Evolutionary conservation across 2,329 filamentous ascomycete species (phyloP).

Genomic region (Scedosporium apiospermum): DNA sequence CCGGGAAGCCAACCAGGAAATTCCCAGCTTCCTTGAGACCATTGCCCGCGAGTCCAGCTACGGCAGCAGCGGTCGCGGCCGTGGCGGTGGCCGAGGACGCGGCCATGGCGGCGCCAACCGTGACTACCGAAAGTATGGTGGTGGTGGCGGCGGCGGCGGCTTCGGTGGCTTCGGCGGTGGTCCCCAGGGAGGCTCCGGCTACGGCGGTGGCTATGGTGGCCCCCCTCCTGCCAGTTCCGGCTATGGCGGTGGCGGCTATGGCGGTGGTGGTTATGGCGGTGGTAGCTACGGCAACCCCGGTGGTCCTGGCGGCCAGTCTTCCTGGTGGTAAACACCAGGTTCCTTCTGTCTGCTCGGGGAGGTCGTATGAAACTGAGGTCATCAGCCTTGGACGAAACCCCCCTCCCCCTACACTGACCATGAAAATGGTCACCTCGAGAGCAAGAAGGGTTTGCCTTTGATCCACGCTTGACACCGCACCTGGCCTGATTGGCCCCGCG

Average conservation of each 20-base stretch:
- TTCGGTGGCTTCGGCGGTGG: conserved; percentile 32
- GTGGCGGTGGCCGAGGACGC: conserved; percentile 61
- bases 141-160: conserved; percentile 35
- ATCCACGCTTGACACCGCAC: too few species aligned
- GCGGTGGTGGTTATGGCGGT: conserved; percentile 33
- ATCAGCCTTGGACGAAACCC: not conserved
- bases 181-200: conserved; percentile 24
- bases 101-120: conserved; percentile 59
- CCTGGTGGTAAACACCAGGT: conserved; percentile 48
- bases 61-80: conserved; percentile 58
- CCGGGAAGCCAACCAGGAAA: conserved; percentile 97
- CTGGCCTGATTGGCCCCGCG: not conserved
- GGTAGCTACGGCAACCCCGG: conserved; percentile 57
- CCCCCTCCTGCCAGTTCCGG: conserved; percentile 23
- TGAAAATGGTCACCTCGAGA: conserved; percentile 11
- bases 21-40: conserved; percentile 88
- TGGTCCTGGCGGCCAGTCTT: conserved; percentile 36
- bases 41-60: conserved; percentile 92
- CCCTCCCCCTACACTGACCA: not conserved
- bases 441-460: conserved; percentile 10
- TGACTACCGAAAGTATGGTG: conserved; percentile 78
- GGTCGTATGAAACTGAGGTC: not conserved
- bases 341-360: not conserved
- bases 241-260: conserved; percentile 29
- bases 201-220: conserved; percentile 29